Conservation (phyloP, 2,329 filamentous ascomycete species). For the Alternaria panax region DNA sequence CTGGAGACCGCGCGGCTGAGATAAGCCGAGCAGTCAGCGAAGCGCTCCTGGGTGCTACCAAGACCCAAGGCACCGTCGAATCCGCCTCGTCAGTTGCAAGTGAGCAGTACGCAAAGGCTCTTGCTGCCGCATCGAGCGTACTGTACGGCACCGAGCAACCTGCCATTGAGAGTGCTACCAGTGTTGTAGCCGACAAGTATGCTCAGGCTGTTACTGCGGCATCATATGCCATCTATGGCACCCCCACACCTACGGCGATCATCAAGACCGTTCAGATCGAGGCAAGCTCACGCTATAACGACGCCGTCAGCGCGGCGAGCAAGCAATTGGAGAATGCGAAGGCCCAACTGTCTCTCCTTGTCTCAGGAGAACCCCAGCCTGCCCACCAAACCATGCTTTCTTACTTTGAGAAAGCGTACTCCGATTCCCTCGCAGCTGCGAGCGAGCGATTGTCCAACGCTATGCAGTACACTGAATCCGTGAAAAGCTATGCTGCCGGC, state of each 20-base stretch:
- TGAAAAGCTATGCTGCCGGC: slow-evolving; percentile 51
- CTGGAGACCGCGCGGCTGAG: slow-evolving; percentile 61
- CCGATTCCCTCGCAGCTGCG: slow-evolving; percentile 68
- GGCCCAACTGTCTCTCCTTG: slow-evolving; percentile 70
- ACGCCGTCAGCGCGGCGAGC: slow-evolving; percentile 71
- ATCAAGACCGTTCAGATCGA: slow-evolving; percentile 58
- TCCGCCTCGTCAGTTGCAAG: slow-evolving; percentile 62
- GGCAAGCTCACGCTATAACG: slow-evolving; percentile 65
- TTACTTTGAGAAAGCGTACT: slow-evolving; percentile 73
- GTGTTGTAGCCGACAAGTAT: slow-evolving; percentile 63
- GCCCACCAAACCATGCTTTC: slow-evolving; percentile 73
- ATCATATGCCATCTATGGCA: slow-evolving; percentile 64
- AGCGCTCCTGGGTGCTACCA: slow-evolving; percentile 58
- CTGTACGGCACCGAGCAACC: slow-evolving; percentile 60
- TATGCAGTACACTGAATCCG: slow-evolving; percentile 53
- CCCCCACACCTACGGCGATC: slow-evolving; percentile 55
- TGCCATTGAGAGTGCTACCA: slow-evolving; percentile 55
- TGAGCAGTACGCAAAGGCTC: slow-evolving; percentile 64
- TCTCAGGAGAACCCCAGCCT: slow-evolving; percentile 73
- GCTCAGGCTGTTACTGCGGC: slow-evolving; percentile 66
- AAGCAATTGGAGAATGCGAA: slow-evolving; percentile 71
- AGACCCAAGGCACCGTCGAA: slow-evolving; percentile 57
- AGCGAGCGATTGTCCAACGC: slow-evolving; percentile 66
- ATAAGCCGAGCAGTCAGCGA: slow-evolving; percentile 65
- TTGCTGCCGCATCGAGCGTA: slow-evolving; percentile 64